phyloP scores from a whole-genome alignment of 805 yeast genomes.

The Lachancea fermentati region DNA sequence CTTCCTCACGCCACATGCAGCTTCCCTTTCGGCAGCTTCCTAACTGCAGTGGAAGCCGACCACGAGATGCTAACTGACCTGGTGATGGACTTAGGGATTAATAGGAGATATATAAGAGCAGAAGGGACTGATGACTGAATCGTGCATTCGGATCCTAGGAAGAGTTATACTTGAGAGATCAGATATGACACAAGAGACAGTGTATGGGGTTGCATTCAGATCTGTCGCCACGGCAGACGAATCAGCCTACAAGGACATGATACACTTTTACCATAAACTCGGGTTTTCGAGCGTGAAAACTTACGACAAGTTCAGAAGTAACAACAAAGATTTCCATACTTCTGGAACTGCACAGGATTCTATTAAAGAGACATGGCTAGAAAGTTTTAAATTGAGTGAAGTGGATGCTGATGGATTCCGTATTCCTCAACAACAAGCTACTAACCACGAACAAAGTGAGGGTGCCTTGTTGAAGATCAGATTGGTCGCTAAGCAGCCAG shows the following conservation, averaged over 20 bases:
- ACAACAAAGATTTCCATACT: conserved; percentile 30
- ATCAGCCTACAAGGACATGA: conserved; percentile 40
- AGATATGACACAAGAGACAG: conserved; percentile 6
- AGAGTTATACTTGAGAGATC: no score
- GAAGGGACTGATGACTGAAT: no score
- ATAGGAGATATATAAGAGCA: neutral
- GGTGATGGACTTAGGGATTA: conserved; percentile 4
- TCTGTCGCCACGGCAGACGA: conserved; percentile 56
- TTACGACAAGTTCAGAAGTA: conserved; percentile 45
- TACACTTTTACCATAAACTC: conserved; percentile 51
- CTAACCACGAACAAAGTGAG: conserved; percentile 35
- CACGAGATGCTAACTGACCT: conserved; percentile 8
- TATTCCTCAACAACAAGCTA: conserved; percentile 44
- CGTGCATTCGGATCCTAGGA: no score
- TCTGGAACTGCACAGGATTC: conserved; percentile 63
- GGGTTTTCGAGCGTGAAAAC: conserved; percentile 60
- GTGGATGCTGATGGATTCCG: conserved; percentile 56
- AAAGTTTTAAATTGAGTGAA: conserved; percentile 57
- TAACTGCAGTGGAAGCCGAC: conserved; percentile 7
- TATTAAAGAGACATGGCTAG: conserved; percentile 65
- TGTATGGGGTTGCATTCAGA: conserved; percentile 46
- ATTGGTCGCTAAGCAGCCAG: conserved; percentile 34
- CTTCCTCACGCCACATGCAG: no score
- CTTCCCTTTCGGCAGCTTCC: no score
- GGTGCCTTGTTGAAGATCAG: conserved; percentile 47